Percentiles rank a stretch among this genome's conserved stretches.
phyloP scores from a whole-genome alignment of 2,329 filamentous ascomycete genomes.

The Chaetomium olivaceum region DNA sequence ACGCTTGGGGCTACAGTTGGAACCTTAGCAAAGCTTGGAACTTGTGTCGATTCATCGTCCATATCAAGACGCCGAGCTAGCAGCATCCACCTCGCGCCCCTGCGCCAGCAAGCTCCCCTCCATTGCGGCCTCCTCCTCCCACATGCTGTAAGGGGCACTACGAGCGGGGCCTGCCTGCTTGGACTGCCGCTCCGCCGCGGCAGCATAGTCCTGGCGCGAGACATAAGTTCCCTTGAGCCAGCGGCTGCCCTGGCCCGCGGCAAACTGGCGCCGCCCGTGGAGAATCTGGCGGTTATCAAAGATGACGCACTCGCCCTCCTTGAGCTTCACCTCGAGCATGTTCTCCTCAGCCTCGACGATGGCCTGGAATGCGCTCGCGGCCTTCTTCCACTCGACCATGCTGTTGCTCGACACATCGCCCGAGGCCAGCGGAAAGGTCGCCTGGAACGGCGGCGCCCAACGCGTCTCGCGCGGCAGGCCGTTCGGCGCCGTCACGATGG shows the following conservation, averaged over 20 bases:
- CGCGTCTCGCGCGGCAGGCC: constrained; percentile 47
- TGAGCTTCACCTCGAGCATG: constrained; percentile 70
- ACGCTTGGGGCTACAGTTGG: too few relatives aligned
- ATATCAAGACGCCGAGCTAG: background rate
- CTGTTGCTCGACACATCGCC: background rate
- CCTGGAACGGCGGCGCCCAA: constrained; percentile 83
- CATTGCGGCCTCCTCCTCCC: background rate
- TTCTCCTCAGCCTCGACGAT: constrained; percentile 58
- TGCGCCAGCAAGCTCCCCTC: background rate
- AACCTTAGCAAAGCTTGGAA: too few relatives aligned
- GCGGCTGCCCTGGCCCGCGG: constrained; percentile 61
- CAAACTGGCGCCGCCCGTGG: constrained; percentile 79
- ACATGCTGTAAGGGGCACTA: background rate
- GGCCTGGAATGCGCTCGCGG: constrained; percentile 57
- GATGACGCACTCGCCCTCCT: constrained; percentile 84
- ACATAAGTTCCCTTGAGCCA: constrained; percentile 89
- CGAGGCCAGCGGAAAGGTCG: constrained; percentile 43
- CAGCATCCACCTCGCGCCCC: background rate
- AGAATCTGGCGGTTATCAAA: constrained; percentile 87
- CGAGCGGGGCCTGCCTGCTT: background rate
- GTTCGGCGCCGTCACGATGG: constrained; percentile 51
- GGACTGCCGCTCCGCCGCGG: background rate
- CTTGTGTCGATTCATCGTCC: background rate
- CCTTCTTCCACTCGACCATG: constrained; percentile 37
- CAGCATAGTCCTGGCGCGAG: constrained; percentile 14